Percentiles rank a stretch among this genome's conserved stretches.
Evolutionary conservation across 768 basidiomycete genomes (phyloP).

Genomic region (Termitomyces sp.): DNA sequence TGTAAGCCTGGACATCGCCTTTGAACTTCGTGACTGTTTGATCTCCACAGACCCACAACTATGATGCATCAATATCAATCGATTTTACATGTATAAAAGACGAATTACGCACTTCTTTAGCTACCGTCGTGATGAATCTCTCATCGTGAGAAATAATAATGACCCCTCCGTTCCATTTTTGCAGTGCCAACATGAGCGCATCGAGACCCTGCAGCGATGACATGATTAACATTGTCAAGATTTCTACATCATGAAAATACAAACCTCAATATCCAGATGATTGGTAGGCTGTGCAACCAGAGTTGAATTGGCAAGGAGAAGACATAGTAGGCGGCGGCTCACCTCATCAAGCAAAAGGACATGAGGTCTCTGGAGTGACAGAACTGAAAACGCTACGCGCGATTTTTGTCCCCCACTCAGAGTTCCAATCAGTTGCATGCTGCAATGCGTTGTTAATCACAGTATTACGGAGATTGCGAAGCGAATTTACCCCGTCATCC

Average conservation of each 20-base stretch:
- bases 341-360: conserved; percentile 93
- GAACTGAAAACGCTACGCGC: conserved; percentile 86
- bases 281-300: conserved; percentile 70
- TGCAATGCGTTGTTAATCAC: conserved; percentile 19
- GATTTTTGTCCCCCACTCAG: conserved; percentile 95
- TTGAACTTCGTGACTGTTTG: conserved; percentile 77
- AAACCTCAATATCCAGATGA: conserved; percentile 90
- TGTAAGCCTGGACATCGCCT: conserved; percentile 91
- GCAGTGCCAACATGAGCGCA: conserved; percentile 82
- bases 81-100: background rate
- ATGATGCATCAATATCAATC: conserved; percentile 8
- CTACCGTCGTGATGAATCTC: conserved; percentile 87
- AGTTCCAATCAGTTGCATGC: conserved; percentile 86
- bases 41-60: conserved; percentile 95
- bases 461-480: background rate
- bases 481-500: conserved; percentile 75
- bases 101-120: conserved; percentile 59
- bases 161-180: conserved; percentile 85
- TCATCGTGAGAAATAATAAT: conserved; percentile 96
- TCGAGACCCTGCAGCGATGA: conserved; percentile 73
- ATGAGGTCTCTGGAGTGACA: conserved; percentile 88
- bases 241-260: background rate
- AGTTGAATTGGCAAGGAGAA: background rate
- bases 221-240: background rate
- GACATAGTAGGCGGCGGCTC: conserved; percentile 19